Base-by-base conservation (phyloP, 805 yeast genomes). In the Candida glaebosa region DNA sequence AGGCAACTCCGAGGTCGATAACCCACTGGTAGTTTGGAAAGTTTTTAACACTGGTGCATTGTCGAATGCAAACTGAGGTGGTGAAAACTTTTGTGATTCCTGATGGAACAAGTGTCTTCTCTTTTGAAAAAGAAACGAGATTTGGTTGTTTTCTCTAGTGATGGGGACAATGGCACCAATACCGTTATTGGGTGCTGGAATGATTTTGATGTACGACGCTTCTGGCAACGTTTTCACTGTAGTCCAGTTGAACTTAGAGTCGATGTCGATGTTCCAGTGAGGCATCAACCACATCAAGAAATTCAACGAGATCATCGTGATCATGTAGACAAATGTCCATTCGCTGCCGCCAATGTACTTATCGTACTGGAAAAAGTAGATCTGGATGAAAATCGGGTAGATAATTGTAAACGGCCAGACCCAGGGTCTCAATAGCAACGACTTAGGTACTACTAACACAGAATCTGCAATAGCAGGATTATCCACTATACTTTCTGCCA, bases 291-390 rank as follows among this genome's bases (percentile, higher is more conserved):
- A 76, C 43, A 91, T 69, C 58, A 91, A 69, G 34, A 82, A 67
- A 58, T 91, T 95, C 44, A 84, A 46, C 2, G 96, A 79, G 28
- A 84, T 61, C 39, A 90, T 71, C 4, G 89, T 62, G 45, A 95
- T 84, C 18, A 88, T 69, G 56, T 79, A 90, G 28, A 91, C 93
- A 61, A 87, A 87, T 0, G 98, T 93, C 98, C 99, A 93, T 66
- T 91, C 99, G 35, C 84, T 76, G 18, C 96, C 96, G 34, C 76
- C 84, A 55, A 91, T 84, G 58, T 87, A 87, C 43, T 65, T 70
- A 43, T 91, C 98, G 61, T 91, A 91, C 43, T 82, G 78, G 45
- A 67, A 65, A 44, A 61, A 54, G 60, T 86, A 91, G 31, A 87
- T 60, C 53, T 84, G 79, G 40, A 69, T 67, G 60, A 86, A 87